phyloP scores from a whole-genome alignment of 768 basidiomycete species.

The Suillus weaverae region DNA sequence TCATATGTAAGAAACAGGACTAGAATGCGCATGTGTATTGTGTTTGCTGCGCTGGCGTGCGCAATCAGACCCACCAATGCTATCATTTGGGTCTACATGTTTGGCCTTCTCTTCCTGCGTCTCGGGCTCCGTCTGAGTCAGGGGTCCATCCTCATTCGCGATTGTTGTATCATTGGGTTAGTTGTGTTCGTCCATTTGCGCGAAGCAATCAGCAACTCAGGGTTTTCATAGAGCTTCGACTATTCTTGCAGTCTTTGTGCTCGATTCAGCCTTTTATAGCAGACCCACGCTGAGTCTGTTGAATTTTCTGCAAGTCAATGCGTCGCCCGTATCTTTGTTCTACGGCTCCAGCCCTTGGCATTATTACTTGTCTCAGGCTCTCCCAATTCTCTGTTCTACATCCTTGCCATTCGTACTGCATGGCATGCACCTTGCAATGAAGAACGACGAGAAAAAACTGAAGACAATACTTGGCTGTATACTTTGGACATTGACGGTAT shows the following conservation, averaged over 20 bases:
- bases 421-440: constrained; percentile 46
- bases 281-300: constrained; percentile 68
- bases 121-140: constrained; percentile 38
- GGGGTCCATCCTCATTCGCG: constrained; percentile 35
- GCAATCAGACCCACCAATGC: constrained; percentile 87
- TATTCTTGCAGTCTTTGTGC: constrained; percentile 33
- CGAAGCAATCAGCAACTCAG: constrained; percentile 1
- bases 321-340: constrained; percentile 86
- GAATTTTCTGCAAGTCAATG: constrained; percentile 82
- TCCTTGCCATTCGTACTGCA: constrained; percentile 71
- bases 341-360: constrained; percentile 88
- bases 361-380: constrained; percentile 83
- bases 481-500: constrained; percentile 63
- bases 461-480: constrained; percentile 50
- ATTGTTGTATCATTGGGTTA: constrained; percentile 49
- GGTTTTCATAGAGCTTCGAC: constrained; percentile 17
- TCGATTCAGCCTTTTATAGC: constrained; percentile 77
- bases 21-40: constrained; percentile 37
- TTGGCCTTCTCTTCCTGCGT: constrained; percentile 56
- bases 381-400: constrained; percentile 80
- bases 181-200: constrained; percentile 16
- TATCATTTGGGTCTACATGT: constrained; percentile 80
- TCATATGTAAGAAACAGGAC: constrained; percentile 36
- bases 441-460: constrained; percentile 27
- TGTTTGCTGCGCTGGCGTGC: constrained; percentile 75